Conservation (phyloP, 1,284 basidiomycete species). For the Papiliotrema laurentii region DNA sequence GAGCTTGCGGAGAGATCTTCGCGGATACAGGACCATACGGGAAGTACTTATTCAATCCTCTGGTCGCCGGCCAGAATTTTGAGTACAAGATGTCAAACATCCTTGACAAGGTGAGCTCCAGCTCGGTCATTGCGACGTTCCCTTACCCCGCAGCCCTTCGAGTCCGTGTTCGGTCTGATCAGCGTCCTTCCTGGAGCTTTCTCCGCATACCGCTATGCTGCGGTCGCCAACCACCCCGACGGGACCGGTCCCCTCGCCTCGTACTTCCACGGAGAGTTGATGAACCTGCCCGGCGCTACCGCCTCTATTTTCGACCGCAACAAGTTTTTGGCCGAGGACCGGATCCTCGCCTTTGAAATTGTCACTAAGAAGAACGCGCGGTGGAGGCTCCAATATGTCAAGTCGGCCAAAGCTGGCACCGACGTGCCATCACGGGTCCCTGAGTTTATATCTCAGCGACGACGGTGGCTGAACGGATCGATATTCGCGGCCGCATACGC, state of each 20-base stretch:
- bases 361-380: conserved; percentile 43
- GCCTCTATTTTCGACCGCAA: conserved; percentile 60
- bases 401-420: conserved; percentile 81
- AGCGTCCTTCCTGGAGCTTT: conserved; percentile 82
- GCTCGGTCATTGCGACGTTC: too few relatives aligned
- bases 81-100: conserved; percentile 81
- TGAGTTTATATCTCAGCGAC: conserved; percentile 85
- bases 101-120: too few relatives aligned
- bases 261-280: conserved; percentile 87
- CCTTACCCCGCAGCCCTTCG: too few relatives aligned
- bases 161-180: conserved; percentile 88
- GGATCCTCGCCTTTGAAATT: conserved; percentile 44
- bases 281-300: conserved; percentile 54
- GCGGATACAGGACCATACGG: conserved; percentile 60
- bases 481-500: conserved; percentile 72
- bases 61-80: conserved; percentile 88
- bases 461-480: conserved; percentile 80
- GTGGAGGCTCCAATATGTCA: conserved; percentile 78
- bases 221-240: conserved; percentile 71
- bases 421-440: conserved; percentile 71
- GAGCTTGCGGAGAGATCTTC: conserved; percentile 75
- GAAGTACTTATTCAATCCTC: conserved; percentile 73
- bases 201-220: conserved; percentile 84
- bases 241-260: conserved; percentile 82
- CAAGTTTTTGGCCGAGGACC: conserved; percentile 74